A percentile compares a stretch with the other conserved stretches of the same genome.
phyloP scores from a whole-genome alignment of 805 yeast species.

The Jamesozyma rosinii region DNA sequence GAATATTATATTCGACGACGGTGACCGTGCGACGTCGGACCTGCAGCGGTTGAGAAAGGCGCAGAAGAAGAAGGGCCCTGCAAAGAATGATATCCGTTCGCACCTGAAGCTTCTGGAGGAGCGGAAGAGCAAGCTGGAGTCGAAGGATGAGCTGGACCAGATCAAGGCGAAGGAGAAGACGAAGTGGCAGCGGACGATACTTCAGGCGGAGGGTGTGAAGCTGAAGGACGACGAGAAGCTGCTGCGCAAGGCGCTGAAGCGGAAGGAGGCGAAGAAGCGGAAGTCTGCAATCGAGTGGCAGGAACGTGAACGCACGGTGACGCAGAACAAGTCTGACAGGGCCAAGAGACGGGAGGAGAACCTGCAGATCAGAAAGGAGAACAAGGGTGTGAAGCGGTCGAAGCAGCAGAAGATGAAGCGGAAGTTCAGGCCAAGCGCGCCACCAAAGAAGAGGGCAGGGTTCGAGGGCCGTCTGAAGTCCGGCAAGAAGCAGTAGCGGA shows the following conservation, averaged over 20 bases:
- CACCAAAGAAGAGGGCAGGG: conserved; percentile 64
- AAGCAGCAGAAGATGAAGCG: conserved; percentile 59
- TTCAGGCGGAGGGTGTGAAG: conserved; percentile 82
- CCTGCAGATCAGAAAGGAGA: conserved; percentile 72
- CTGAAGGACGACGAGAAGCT: conserved; percentile 84
- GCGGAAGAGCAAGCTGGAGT: conserved; percentile 54
- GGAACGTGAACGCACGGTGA: conserved; percentile 75
- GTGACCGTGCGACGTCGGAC: conserved; percentile 70
- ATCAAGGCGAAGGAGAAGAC: conserved; percentile 55
- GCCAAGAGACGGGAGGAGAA: conserved; percentile 88
- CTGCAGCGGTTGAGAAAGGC: conserved; percentile 46
- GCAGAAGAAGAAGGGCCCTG: conserved; percentile 63
- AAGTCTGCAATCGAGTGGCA: conserved; percentile 88
- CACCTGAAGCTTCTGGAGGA: conserved; percentile 70
- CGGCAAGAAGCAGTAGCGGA: conserved; percentile 15
- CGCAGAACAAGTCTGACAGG: conserved; percentile 62
- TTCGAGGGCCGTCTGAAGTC: conserved; percentile 62
- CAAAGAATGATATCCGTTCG: conserved; percentile 73
- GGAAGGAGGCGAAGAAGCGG: conserved; percentile 73
- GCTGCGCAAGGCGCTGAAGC: conserved; percentile 74
- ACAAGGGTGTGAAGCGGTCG: conserved; percentile 72
- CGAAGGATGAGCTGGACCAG: conserved; percentile 54
- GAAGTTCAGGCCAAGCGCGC: conserved; percentile 48
- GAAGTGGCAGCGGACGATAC: conserved; percentile 76
- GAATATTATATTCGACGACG: conserved; percentile 74